Evolutionary conservation across 2,329 filamentous ascomycete species (phyloP).

Genomic region (Tolypocladium paradoxum): DNA sequence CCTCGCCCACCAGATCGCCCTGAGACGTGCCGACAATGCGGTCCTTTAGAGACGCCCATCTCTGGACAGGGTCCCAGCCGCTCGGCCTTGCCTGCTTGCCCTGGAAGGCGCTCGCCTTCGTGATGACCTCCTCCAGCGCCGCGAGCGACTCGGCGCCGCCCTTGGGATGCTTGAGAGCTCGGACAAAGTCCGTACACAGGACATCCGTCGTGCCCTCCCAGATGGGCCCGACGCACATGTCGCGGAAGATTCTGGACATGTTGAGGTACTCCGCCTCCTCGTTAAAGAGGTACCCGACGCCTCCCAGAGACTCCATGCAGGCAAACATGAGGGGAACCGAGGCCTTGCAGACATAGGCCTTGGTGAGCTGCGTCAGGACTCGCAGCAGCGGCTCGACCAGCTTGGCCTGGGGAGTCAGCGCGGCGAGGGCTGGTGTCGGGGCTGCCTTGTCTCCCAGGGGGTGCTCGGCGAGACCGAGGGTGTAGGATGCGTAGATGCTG

Average conservation of each 20-base stretch:
- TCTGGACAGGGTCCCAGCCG: constrained; percentile 17
- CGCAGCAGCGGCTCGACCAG: constrained; percentile 37
- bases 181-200: constrained; percentile 41
- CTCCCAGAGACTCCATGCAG: constrained; percentile 55
- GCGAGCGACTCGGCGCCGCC: constrained; percentile 24
- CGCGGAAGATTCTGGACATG: constrained; percentile 53
- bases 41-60: constrained; percentile 29
- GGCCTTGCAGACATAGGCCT: constrained; percentile 44
- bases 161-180: constrained; percentile 34
- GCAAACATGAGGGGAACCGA: constrained; percentile 39
- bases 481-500: constrained; percentile 38
- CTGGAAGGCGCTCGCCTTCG: constrained; percentile 10
- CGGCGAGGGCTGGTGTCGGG: constrained; percentile 11
- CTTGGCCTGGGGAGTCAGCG: constrained; percentile 21
- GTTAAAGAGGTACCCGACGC: constrained; percentile 56
- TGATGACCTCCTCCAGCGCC: constrained; percentile 32
- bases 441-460: constrained; percentile 7
- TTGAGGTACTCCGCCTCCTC: constrained; percentile 54
- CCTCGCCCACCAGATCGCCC: constrained; percentile 32
- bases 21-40: constrained; percentile 23
- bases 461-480: constrained; percentile 46
- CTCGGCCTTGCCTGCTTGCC: constrained; percentile 12
- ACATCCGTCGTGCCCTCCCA: constrained; percentile 69
- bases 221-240: constrained; percentile 52
- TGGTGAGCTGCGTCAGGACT: constrained; percentile 48